phyloP scores from a whole-genome alignment of 2,329 filamentous ascomycete species.

The Colletotrichum sp. region DNA sequence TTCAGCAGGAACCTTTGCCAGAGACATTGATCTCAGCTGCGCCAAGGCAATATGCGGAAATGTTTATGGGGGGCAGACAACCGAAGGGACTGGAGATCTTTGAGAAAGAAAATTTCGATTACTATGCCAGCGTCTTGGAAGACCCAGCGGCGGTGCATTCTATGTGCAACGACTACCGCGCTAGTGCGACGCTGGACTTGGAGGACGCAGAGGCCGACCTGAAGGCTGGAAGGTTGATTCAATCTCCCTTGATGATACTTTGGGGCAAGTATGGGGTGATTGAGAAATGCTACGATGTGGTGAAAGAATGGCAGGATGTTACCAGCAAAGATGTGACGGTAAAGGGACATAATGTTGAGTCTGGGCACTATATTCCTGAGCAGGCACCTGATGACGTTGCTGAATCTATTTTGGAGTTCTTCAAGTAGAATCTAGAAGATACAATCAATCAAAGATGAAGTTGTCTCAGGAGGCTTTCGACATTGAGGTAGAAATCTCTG shows the following conservation, averaged over 20 bases:
- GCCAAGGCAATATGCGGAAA: constrained; percentile 43
- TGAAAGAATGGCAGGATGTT: constrained; percentile 56
- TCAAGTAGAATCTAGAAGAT: constrained; percentile 24
- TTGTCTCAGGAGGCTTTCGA: not conserved
- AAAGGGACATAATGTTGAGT: constrained; percentile 45
- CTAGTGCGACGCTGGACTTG: constrained; percentile 55
- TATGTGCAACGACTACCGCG: constrained; percentile 62
- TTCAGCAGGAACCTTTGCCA: constrained; percentile 55
- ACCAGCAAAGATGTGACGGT: constrained; percentile 37
- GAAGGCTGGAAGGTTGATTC: constrained; percentile 44
- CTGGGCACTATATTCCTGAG: constrained; percentile 57
- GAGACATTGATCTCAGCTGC: constrained; percentile 48
- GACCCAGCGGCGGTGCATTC: constrained; percentile 47
- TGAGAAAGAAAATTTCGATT: constrained; percentile 35
- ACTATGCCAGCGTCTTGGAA: constrained; percentile 46
- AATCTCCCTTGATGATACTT: constrained; percentile 51
- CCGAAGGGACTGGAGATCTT: constrained; percentile 38
- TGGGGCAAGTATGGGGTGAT: constrained; percentile 56
- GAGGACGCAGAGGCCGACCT: constrained; percentile 53
- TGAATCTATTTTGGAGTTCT: constrained; percentile 42
- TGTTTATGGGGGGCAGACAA: constrained; percentile 46
- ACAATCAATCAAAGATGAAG: not conserved
- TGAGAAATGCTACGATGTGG: constrained; percentile 52
- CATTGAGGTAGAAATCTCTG: not conserved
- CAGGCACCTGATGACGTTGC: constrained; percentile 52